Conservation (phyloP, 768 basidiomycete species). For the Polyporus arcularius region DNA sequence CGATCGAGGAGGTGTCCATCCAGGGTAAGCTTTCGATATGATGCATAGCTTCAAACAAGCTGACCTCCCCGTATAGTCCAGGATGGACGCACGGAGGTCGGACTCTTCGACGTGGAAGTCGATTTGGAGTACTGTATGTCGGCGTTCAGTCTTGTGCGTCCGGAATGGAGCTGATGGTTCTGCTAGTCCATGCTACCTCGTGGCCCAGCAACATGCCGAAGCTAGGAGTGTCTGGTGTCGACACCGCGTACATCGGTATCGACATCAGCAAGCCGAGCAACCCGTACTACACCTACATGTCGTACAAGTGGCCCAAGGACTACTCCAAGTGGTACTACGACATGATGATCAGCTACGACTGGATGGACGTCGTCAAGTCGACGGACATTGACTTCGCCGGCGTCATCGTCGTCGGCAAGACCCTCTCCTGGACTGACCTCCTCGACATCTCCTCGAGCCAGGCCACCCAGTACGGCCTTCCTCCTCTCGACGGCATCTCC, state of each 20-base stretch:
- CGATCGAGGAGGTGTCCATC: background rate
- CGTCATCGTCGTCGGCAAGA: slow-evolving; percentile 1
- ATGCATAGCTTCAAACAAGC: background rate
- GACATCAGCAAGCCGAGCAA: slow-evolving; percentile 13
- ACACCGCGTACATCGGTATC: slow-evolving; percentile 3
- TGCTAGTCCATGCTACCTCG: background rate
- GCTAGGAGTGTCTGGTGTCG: background rate
- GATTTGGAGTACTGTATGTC: slow-evolving; percentile 13
- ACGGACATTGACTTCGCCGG: slow-evolving; percentile 13
- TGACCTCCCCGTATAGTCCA: background rate
- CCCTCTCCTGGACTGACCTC: slow-evolving; percentile 11
- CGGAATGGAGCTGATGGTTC: background rate
- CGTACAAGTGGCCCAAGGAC: slow-evolving; percentile 6
- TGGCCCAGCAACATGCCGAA: slow-evolving; percentile 11
- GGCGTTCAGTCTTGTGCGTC: background rate
- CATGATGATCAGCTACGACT: slow-evolving; percentile 12
- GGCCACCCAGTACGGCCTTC: slow-evolving; percentile 5
- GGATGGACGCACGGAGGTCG: slow-evolving; percentile 2
- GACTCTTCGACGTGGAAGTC: slow-evolving; percentile 12
- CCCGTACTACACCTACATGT: slow-evolving; percentile 13
- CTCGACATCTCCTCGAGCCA: slow-evolving; percentile 7
- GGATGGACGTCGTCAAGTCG: slow-evolving; percentile 1
- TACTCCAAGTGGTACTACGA: slow-evolving; percentile 18
- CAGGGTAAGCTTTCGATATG: background rate
- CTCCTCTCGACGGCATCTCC: slow-evolving; percentile 12